Evolutionary conservation across 116 monocot species (phyloP), one percentile per base, ranked within the genome.

Genomic region (Zostera marina): DNA sequence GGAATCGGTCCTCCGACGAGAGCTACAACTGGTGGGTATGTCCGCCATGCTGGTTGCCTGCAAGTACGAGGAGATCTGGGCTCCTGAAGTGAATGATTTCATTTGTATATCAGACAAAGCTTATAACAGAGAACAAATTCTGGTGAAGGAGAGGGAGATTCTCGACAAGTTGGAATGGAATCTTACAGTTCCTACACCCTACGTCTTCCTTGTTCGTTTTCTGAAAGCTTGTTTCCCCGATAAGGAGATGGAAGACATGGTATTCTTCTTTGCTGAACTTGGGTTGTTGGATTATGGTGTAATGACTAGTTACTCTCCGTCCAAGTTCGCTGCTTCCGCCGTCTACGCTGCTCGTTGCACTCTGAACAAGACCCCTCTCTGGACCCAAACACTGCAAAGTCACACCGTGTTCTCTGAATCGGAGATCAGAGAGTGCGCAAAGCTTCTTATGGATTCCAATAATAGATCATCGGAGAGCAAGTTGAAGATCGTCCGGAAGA

Each of bases 51-150:
- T 94, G 45, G 85, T 94, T 41, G 84, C 94, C 48, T 75, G 77
- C 76, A 94, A 94, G 60, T 94, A 88, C 56, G 94, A 94, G 48
- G 94, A 94, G 58, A 85, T 94, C 8, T 85, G 89, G 88, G 82
- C 94, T 57, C 94, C 94, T 4, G 79, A 82, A 80, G 77, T 85
- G n/a, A 52, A 72, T 56, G 91, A 91, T 44, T 81, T 86, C 77
- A 80, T 82, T 9, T 61, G 60, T 56, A 82, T 86, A 53, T 75
- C 77, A 11, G 80, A 82, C 26, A 56, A 60, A 11, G 91, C 82
- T 1, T 92, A 86, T 53, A 55, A 24, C 12, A 70, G 75, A 65
- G 62, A 78, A 3, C 80, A 80, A 64, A 76, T 83, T 39, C 74
- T 92, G 41, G 78, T 19, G 0, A 79, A 58, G 77, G 93, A 98